Conservation (phyloP, 306 rosid genomes). For the Bauhinia variegata region DNA sequence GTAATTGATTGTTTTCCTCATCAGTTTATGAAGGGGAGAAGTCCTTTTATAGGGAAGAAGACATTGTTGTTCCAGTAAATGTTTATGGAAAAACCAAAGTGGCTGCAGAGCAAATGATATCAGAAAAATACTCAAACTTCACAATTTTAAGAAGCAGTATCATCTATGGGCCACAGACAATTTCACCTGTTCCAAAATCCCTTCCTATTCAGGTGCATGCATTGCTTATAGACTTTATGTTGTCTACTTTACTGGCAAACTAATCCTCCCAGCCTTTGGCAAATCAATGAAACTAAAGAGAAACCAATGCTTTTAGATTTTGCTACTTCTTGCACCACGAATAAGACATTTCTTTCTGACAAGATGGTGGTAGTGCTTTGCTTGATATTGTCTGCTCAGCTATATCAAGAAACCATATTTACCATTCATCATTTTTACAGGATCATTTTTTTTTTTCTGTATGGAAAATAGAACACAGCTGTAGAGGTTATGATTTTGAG, state of each 20-base stretch:
- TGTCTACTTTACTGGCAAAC: slow-evolving; percentile 28
- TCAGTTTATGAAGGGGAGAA: slow-evolving; percentile 89
- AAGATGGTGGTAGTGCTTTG: slow-evolving; percentile 7
- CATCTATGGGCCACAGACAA: slow-evolving; percentile 87
- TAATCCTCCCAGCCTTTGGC: slow-evolving; percentile 26
- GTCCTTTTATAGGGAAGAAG: slow-evolving; percentile 90
- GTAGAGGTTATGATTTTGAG: background rate
- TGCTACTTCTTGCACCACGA: slow-evolving; percentile 13
- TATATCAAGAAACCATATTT: background rate
- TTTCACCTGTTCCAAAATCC: slow-evolving; percentile 85
- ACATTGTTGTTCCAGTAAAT: slow-evolving; percentile 66
- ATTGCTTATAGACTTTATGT: slow-evolving; percentile 4
- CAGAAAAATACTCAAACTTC: slow-evolving; percentile 64
- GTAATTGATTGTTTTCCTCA: slow-evolving; percentile 35
- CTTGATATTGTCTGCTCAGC: slow-evolving; percentile 5
- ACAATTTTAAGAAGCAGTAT: slow-evolving; percentile 94
- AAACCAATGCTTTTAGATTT: slow-evolving; percentile 7
- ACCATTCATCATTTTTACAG: background rate
- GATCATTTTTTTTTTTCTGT: background rate
- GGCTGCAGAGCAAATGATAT: slow-evolving; percentile 75
- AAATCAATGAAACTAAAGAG: slow-evolving; percentile 16
- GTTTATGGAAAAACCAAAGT: slow-evolving; percentile 86
- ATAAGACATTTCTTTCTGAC: background rate
- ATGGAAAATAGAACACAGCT: slow-evolving; percentile 7
- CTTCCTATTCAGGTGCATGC: slow-evolving; percentile 84